Evolutionary conservation across 106 monocot species (phyloP).

Genomic region (Dendrobium nobile): DNA sequence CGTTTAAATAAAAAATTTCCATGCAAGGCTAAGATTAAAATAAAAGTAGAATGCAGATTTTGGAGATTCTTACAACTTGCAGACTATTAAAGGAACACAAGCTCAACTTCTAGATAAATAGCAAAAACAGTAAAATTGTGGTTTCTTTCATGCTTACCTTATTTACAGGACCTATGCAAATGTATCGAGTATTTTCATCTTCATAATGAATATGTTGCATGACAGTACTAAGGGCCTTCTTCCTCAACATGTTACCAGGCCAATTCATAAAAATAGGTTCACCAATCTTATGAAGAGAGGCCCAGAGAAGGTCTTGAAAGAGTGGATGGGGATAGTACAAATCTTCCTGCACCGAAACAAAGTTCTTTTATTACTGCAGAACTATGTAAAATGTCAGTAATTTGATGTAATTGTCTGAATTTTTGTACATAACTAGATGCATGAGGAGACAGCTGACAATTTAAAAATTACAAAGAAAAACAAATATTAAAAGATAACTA

Average conservation of each 20-base stretch:
- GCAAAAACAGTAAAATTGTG: background rate
- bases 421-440: background rate
- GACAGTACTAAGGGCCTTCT: slow-evolving; percentile 59
- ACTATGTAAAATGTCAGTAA: background rate
- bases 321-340: slow-evolving; percentile 76
- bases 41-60: background rate
- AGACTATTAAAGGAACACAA: background rate
- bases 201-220: slow-evolving; percentile 96
- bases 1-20: background rate
- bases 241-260: slow-evolving; percentile 68
- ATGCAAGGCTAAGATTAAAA: background rate
- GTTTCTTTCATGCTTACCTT: slow-evolving; percentile 47
- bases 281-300: slow-evolving; percentile 65
- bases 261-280: slow-evolving; percentile 74
- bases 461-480: background rate
- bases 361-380: background rate
- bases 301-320: slow-evolving; percentile 78
- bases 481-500: background rate
- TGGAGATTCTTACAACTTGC: background rate
- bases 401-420: background rate
- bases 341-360: slow-evolving; percentile 67
- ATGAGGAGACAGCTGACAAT: background rate
- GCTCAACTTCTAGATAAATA: background rate
- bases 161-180: slow-evolving; percentile 90
- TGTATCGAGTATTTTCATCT: slow-evolving; percentile 84